Evolutionary conservation across 192 early-diverging fungal species (phyloP).

Genomic region (Podila epigama): DNA sequence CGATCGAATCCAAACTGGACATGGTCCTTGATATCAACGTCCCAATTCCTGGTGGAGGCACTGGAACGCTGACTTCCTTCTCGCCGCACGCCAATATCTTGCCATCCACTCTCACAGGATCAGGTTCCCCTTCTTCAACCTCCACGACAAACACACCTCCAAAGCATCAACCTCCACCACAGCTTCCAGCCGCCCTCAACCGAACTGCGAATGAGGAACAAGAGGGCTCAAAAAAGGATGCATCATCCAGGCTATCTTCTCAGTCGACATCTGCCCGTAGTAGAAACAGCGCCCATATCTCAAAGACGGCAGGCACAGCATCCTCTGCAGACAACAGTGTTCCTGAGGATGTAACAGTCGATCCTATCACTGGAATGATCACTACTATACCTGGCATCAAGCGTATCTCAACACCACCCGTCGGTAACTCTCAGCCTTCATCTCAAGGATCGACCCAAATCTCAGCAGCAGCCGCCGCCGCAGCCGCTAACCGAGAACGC

Average conservation of each 20-base stretch:
- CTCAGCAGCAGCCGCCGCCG: conserved; percentile 9
- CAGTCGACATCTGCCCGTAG: background rate
- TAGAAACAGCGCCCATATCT: background rate
- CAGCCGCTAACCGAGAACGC: conserved; percentile 47
- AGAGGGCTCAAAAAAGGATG: background rate
- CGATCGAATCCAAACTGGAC: conserved; percentile 79
- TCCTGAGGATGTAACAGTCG: conserved; percentile 31
- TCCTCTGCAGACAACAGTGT: background rate
- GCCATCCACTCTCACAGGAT: conserved; percentile 10
- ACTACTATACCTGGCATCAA: conserved; percentile 46
- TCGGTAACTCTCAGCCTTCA: conserved; percentile 1
- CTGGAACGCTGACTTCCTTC: conserved; percentile 22
- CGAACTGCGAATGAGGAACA: background rate
- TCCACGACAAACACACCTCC: conserved; percentile 2
- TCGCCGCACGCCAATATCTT: conserved; percentile 24
- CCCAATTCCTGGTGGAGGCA: conserved; percentile 33
- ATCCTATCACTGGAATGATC: conserved; percentile 60
- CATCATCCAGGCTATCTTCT: background rate
- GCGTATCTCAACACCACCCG: conserved; percentile 30
- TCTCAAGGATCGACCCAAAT: background rate
- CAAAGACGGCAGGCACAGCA: background rate
- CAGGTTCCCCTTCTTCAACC: too few species aligned
- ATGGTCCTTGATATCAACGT: conserved; percentile 71
- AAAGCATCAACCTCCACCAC: background rate
- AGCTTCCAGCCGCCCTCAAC: background rate